Percentiles rank a stretch among this genome's conserved stretches.
phyloP scores from a whole-genome alignment of 768 basidiomycete genomes.

The Kwoniella heveanensis region DNA sequence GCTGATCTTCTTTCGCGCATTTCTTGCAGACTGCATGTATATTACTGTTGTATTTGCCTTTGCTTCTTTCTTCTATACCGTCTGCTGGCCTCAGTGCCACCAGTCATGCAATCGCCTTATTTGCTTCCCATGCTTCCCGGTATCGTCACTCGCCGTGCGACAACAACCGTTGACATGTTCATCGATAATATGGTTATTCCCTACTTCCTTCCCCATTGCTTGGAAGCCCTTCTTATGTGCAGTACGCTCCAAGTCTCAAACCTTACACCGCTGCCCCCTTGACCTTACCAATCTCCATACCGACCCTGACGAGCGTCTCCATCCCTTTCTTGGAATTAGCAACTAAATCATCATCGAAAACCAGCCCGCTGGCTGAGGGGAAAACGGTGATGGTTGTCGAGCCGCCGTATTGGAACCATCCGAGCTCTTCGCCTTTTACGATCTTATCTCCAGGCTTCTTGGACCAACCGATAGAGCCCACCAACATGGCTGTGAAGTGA shows the following conservation, averaged over 20 bases:
- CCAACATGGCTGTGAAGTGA: slow-evolving; percentile 64
- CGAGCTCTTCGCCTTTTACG: slow-evolving; percentile 61
- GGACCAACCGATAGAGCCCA: slow-evolving; percentile 74
- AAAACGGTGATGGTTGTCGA: slow-evolving; percentile 69
- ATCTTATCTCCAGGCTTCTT: slow-evolving; percentile 52
- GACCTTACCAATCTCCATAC: slow-evolving; percentile 54
- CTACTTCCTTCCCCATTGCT: too few species aligned
- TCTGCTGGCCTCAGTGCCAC: too few species aligned
- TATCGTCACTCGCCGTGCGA: too few species aligned
- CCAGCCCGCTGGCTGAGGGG: slow-evolving; percentile 60
- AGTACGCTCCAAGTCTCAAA: too few species aligned
- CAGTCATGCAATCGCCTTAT: too few species aligned
- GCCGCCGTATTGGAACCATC: slow-evolving; percentile 73
- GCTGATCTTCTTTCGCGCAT: too few species aligned
- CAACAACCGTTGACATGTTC: too few species aligned
- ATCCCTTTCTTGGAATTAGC: slow-evolving; percentile 61
- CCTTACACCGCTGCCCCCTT: too few species aligned
- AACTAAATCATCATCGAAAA: slow-evolving; percentile 65
- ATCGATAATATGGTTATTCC: not conserved
- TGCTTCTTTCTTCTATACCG: too few species aligned
- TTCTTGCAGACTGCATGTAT: slow-evolving; percentile 15
- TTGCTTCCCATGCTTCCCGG: too few species aligned
- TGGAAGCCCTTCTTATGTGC: too few species aligned
- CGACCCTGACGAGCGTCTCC: slow-evolving; percentile 72
- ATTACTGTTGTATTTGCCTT: slow-evolving; percentile 11